A percentile compares a stretch with the other conserved stretches of the same genome.
phyloP scores from a whole-genome alignment of 2,329 filamentous ascomycete genomes.

The Pseudogymnoascus sp. region DNA sequence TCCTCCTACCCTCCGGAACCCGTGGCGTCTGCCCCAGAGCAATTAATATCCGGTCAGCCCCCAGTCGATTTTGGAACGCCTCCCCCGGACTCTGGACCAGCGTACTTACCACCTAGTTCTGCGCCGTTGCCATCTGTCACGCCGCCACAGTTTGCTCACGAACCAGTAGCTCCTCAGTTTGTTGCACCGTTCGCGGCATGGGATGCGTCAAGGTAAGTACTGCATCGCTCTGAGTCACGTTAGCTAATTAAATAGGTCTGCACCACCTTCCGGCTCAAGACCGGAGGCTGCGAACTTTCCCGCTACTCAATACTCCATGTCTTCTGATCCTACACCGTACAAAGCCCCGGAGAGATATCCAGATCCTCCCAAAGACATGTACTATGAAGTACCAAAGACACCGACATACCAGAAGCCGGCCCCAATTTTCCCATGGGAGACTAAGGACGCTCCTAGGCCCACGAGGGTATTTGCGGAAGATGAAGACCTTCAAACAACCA shows the following conservation, averaged over 20 bases:
- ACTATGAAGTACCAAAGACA: slow-evolving; percentile 67
- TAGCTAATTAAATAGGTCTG: slow-evolving; percentile 25
- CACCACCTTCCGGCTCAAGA: slow-evolving; percentile 56
- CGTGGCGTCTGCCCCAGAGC: slow-evolving; percentile 12
- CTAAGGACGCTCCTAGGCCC: slow-evolving; percentile 47
- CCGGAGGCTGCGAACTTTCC: slow-evolving; percentile 85
- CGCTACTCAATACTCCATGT: slow-evolving; percentile 73
- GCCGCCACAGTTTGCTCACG: neutral
- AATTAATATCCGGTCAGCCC: slow-evolving; percentile 16
- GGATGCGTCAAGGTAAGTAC: slow-evolving; percentile 42
- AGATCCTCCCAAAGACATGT: slow-evolving; percentile 79
- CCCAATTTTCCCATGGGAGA: slow-evolving; percentile 88
- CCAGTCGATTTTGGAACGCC: slow-evolving; percentile 15
- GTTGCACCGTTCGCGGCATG: slow-evolving; percentile 24
- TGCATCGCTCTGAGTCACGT: slow-evolving; percentile 23
- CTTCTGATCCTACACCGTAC: slow-evolving; percentile 64
- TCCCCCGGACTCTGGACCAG: slow-evolving; percentile 3
- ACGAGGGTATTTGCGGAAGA: slow-evolving; percentile 59
- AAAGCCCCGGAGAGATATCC: slow-evolving; percentile 69
- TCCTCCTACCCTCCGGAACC: slow-evolving; percentile 11
- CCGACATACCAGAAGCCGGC: slow-evolving; percentile 51
- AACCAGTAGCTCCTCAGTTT: neutral
- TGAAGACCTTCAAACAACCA: slow-evolving; percentile 22
- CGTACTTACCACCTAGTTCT: neutral
- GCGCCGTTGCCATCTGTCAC: neutral